phyloP scores from a whole-genome alignment of 1,284 basidiomycete species.

The Melampsora abietis-canadensis region DNA sequence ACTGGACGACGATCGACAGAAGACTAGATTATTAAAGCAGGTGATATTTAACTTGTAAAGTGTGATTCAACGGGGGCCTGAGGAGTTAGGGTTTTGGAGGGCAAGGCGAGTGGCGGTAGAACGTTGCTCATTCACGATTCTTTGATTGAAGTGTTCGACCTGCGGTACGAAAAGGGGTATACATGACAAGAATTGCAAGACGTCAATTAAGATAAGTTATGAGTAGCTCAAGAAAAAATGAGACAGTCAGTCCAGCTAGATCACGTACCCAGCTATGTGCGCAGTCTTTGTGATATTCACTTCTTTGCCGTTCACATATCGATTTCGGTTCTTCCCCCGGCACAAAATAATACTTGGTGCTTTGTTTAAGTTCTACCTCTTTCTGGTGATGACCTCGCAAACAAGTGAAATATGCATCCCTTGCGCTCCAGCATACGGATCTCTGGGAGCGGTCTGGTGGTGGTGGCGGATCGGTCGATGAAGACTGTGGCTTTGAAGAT shows the following conservation, averaged over 20 bases:
- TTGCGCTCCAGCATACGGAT: constrained; percentile 20
- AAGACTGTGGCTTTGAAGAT: background rate
- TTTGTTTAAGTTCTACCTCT: constrained; percentile 1
- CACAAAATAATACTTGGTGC: constrained; percentile 19
- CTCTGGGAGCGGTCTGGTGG: constrained; percentile 24
- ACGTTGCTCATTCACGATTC: constrained; percentile 35
- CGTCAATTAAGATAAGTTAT: background rate
- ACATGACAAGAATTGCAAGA: background rate
- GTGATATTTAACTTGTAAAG: background rate
- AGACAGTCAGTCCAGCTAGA: constrained; percentile 1
- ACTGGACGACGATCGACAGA: no score
- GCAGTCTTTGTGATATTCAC: constrained; percentile 19
- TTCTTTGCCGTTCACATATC: constrained; percentile 3
- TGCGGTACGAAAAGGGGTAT: background rate
- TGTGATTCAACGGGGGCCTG: background rate
- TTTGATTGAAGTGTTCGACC: constrained; percentile 39
- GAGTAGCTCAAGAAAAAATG: background rate
- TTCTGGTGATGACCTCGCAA: constrained; percentile 5
- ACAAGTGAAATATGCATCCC: constrained; percentile 34
- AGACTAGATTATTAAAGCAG: no score
- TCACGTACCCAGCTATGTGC: constrained; percentile 25
- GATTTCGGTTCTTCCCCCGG: constrained; percentile 13
- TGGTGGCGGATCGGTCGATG: background rate
- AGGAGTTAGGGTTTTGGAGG: constrained; percentile 1
- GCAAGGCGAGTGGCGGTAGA: constrained; percentile 14